Conservation (phyloP, 1,284 basidiomycete species). For the Cryptococcus sp. region DNA sequence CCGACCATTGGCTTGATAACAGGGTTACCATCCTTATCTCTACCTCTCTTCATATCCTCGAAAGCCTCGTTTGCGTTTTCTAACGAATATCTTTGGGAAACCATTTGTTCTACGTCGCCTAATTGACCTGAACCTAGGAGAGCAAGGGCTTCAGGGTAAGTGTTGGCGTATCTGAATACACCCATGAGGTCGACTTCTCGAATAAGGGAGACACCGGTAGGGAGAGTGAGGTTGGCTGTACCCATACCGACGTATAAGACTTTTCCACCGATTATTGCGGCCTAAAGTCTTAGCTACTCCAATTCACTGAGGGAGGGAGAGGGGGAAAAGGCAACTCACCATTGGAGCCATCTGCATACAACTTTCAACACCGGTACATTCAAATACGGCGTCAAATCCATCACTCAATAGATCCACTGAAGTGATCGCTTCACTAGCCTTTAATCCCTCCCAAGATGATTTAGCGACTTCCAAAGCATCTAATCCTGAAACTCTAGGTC, state of each 20-base stretch:
- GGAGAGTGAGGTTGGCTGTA: conserved; percentile 70
- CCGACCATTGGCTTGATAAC: conserved; percentile 81
- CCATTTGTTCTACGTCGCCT: conserved; percentile 64
- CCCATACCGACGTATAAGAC: conserved; percentile 96
- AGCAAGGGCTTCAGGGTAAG: conserved; percentile 74
- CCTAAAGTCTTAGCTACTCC: conserved; percentile 48
- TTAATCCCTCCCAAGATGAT: conserved; percentile 53
- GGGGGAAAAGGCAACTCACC: conserved; percentile 52
- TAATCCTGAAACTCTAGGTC: conserved; percentile 51
- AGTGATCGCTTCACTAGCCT: conserved; percentile 21
- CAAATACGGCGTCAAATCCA: conserved; percentile 87
- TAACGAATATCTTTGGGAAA: conserved; percentile 73
- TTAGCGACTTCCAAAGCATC: conserved; percentile 66
- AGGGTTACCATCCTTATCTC: conserved; percentile 69
- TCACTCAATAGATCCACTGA: conserved; percentile 53
- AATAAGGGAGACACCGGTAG: conserved; percentile 73
- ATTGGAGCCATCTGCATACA: conserved; percentile 83
- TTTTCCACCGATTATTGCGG: conserved; percentile 75
- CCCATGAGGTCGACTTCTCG: conserved; percentile 92
- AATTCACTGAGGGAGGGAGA: not conserved
- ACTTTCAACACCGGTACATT: conserved; percentile 89
- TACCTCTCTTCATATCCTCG: conserved; percentile 67
- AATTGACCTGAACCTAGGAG: conserved; percentile 64
- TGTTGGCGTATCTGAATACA: conserved; percentile 72
- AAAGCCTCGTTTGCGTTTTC: conserved; percentile 67